Conservation (phyloP, 768 basidiomycete genomes). For the Tylopilus cervinicoccineus region DNA sequence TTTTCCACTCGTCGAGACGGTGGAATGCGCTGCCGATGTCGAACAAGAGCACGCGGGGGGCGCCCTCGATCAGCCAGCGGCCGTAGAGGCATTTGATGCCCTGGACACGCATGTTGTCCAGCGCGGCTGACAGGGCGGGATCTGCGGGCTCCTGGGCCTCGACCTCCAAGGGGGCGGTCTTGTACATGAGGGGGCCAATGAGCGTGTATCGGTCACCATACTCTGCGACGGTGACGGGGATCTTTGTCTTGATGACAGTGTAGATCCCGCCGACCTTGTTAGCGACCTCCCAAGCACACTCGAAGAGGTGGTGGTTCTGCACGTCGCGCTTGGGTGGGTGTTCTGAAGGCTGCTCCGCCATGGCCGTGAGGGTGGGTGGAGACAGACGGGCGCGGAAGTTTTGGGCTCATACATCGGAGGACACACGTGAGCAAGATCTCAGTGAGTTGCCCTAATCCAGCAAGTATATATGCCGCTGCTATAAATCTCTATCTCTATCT, state of each 20-base stretch:
- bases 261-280: slow-evolving; percentile 99
- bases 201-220: slow-evolving; percentile 94
- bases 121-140: slow-evolving; percentile 66
- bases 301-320: slow-evolving; percentile 79
- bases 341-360: slow-evolving; percentile 21
- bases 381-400: neutral
- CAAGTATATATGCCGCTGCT: slow-evolving; percentile 18
- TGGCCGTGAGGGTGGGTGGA: slow-evolving; percentile 4
- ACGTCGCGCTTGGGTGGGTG: slow-evolving; percentile 62
- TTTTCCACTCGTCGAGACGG: slow-evolving; percentile 97
- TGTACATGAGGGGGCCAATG: slow-evolving; percentile 97
- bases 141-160: slow-evolving; percentile 89
- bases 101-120: slow-evolving; percentile 80
- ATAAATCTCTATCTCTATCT: neutral
- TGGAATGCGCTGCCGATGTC: slow-evolving; percentile 88
- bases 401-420: too few relatives aligned
- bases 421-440: slow-evolving; percentile 20
- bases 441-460: slow-evolving; percentile 15
- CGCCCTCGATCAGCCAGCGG: slow-evolving; percentile 97
- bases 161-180: slow-evolving; percentile 98
- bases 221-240: slow-evolving; percentile 95
- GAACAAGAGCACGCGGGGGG: slow-evolving; percentile 91
- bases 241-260: slow-evolving; percentile 99
- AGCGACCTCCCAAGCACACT: slow-evolving; percentile 97
- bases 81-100: slow-evolving; percentile 96